phyloP scores from a whole-genome alignment of 306 rosid species.

The Begonia peltatifolia region DNA sequence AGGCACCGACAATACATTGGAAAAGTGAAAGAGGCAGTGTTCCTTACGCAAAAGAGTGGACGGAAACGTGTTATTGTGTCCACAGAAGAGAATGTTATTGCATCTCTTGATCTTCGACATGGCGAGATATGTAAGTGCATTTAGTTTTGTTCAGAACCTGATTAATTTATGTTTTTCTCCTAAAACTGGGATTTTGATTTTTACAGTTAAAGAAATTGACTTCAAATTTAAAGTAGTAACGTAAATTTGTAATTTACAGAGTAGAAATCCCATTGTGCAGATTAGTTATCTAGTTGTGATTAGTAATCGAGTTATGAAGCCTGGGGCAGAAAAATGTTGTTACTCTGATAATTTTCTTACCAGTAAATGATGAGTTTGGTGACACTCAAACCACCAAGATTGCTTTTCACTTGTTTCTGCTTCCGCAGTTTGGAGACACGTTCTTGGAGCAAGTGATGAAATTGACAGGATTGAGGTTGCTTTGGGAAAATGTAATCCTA shows the following conservation, averaged over 20 bases:
- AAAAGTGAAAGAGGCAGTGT: slow-evolving; percentile 83
- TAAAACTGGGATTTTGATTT: too few species aligned
- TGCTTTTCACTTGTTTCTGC: slow-evolving; percentile 22
- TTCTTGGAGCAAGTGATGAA: slow-evolving; percentile 58
- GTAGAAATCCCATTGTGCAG: too few species aligned
- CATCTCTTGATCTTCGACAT: slow-evolving; percentile 96
- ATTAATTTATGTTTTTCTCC: too few species aligned
- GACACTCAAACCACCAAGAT: background rate
- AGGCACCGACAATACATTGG: slow-evolving; percentile 96
- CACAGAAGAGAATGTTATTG: slow-evolving; percentile 85
- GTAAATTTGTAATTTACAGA: too few species aligned
- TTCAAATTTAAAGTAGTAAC: too few species aligned
- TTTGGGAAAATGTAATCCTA: slow-evolving; percentile 69
- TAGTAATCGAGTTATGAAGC: too few species aligned
- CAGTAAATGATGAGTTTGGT: too few species aligned
- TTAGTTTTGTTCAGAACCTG: background rate
- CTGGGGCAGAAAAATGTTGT: too few species aligned
- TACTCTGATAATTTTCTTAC: too few species aligned
- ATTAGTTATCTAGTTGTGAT: too few species aligned
- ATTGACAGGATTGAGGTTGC: slow-evolving; percentile 68
- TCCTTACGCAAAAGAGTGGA: slow-evolving; percentile 77
- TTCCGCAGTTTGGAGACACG: slow-evolving; percentile 93
- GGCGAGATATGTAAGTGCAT: slow-evolving; percentile 74
- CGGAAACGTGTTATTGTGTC: slow-evolving; percentile 90
- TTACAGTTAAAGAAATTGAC: too few species aligned